These are phyloP conservation scores for Aplosporella prunicola DNA, from an alignment of 2,329 filamentous ascomycete genomes.

Conservation along the genomic window DNA sequence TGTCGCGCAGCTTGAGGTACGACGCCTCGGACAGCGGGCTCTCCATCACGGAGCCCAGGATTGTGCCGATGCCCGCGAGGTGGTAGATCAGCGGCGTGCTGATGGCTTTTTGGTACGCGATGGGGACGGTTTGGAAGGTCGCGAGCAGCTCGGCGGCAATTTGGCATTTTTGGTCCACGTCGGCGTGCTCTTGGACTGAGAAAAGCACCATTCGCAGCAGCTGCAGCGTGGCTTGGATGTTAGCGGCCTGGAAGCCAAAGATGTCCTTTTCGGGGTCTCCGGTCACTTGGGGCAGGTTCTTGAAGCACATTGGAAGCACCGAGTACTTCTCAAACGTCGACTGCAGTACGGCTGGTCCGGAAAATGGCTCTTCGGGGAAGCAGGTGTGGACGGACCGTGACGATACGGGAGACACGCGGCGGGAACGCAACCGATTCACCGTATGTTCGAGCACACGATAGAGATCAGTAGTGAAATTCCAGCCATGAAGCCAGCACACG, in stretches of 20 bases:
- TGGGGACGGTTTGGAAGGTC: slow-evolving; percentile 35
- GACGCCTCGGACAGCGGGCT: slow-evolving; percentile 33
- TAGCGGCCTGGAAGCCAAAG: slow-evolving; percentile 42
- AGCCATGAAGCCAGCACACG: slow-evolving; percentile 43
- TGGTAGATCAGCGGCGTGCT: slow-evolving; percentile 42
- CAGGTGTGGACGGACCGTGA: slow-evolving; percentile 9
- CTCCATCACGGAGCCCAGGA: slow-evolving; percentile 41
- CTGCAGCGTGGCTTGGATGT: slow-evolving; percentile 41
- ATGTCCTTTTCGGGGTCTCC: slow-evolving; percentile 29
- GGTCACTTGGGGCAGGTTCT: slow-evolving; percentile 19
- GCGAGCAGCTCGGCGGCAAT: slow-evolving; percentile 37
- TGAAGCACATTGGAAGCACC: slow-evolving; percentile 22
- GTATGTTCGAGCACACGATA: slow-evolving; percentile 49
- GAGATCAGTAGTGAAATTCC: slow-evolving; percentile 50
- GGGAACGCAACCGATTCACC: slow-evolving; percentile 20
- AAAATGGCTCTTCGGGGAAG: slow-evolving; percentile 15
- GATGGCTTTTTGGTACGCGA: slow-evolving; percentile 39
- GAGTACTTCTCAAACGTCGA: slow-evolving; percentile 21
- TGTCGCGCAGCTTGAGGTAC: slow-evolving; percentile 33
- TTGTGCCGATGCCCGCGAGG: slow-evolving; percentile 40
- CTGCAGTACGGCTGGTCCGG: slow-evolving; percentile 19
- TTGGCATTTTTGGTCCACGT: slow-evolving; percentile 36
- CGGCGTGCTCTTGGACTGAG: slow-evolving; percentile 23
- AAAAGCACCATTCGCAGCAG: slow-evolving; percentile 41
- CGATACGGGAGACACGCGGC: slow-evolving; percentile 2